Conservation (phyloP, 345 rosid species). For the Kandelia obovata region DNA sequence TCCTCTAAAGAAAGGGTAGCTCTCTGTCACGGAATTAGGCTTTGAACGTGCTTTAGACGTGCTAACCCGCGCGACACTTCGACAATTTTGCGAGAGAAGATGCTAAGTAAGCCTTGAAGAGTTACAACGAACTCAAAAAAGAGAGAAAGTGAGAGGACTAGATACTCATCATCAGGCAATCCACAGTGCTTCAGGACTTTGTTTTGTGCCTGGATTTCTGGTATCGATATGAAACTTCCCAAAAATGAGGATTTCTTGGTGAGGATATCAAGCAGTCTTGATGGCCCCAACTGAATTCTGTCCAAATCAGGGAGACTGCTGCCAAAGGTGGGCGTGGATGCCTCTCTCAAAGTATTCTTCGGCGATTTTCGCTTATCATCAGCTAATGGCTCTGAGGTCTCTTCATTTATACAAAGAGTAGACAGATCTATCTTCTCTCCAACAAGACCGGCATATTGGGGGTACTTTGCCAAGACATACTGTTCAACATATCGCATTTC, state of each 20-base stretch:
- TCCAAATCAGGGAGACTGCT: slow-evolving; percentile 50
- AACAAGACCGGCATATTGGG: slow-evolving; percentile 55
- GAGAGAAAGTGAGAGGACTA: too few relatives aligned
- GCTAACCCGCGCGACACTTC: too few relatives aligned
- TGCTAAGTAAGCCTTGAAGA: too few relatives aligned
- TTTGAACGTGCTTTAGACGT: too few relatives aligned
- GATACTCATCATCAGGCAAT: slow-evolving; percentile 53
- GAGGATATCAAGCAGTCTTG: slow-evolving; percentile 60
- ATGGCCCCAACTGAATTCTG: slow-evolving; percentile 53
- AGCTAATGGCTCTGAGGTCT: slow-evolving; percentile 31
- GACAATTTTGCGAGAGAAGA: too few relatives aligned
- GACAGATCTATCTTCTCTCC: slow-evolving; percentile 50
- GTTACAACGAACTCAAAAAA: too few relatives aligned
- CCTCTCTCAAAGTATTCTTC: slow-evolving; percentile 33
- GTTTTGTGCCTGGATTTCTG: slow-evolving; percentile 64
- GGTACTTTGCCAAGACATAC: slow-evolving; percentile 63
- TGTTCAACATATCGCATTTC: slow-evolving; percentile 69
- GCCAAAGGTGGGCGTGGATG: slow-evolving; percentile 33
- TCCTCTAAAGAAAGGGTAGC: slow-evolving; percentile 69
- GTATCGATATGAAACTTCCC: slow-evolving; percentile 69
- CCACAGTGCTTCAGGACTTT: slow-evolving; percentile 59
- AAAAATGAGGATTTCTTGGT: slow-evolving; percentile 64
- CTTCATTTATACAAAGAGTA: slow-evolving; percentile 51
- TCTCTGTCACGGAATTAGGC: too few relatives aligned
- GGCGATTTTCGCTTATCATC: slow-evolving; percentile 48